Evolutionary conservation across 495 filamentous ascomycete genomes (phyloP), one percentile per base, ranked within the genome.

Genomic region (Hyaloscypha finlandica): DNA sequence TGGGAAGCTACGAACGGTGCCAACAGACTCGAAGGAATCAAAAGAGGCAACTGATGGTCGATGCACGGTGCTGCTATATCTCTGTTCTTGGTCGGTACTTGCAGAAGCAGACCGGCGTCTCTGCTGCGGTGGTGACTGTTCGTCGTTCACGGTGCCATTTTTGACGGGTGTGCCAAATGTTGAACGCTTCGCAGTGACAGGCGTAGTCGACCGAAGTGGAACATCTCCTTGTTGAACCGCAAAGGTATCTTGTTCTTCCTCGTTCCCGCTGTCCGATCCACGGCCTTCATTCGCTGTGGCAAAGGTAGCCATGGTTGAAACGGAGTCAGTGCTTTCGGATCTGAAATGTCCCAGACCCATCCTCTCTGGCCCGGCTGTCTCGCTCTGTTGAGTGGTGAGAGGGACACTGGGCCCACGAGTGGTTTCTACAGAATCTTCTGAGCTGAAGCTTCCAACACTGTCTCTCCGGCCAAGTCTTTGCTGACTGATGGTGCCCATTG

Each of bases 281-380:
- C 31, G 35, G 0, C 85, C 89, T 77, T 96, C 93, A 0, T 81
- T 86, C 35, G 93, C 93, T 0, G 93, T 97, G 16, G 89, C 90
- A 78, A 95, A 97, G 0, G 91, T 91, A 6, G 89, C 91, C 20
- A 90, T 78, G 0, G 92, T 94, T 6, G 91, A 93, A 3, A 88
- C 77, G 0, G 92, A 94, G 35, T 85, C 86, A 31, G 74, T 77
- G 73, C 92, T 96, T 80, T 52, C 85, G 80, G 61, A 66, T 63
- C 89, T 79, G 39, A 78, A 74, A 74, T 86, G 86, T 9, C 66
- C 64, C 14, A 66, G 37, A 60, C 70, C 39, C 14, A 63, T 61
- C 51, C 68, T 74, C 1, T 56, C 45, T 20, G 22, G 3, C 19
- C n/a, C 45, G 2, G 31, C 3, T 8, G 30, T 56, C 4, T 20